These are phyloP conservation scores for Syzygium grande DNA, from an alignment of 345 rosid genomes.

Conservation along the genomic window DNA sequence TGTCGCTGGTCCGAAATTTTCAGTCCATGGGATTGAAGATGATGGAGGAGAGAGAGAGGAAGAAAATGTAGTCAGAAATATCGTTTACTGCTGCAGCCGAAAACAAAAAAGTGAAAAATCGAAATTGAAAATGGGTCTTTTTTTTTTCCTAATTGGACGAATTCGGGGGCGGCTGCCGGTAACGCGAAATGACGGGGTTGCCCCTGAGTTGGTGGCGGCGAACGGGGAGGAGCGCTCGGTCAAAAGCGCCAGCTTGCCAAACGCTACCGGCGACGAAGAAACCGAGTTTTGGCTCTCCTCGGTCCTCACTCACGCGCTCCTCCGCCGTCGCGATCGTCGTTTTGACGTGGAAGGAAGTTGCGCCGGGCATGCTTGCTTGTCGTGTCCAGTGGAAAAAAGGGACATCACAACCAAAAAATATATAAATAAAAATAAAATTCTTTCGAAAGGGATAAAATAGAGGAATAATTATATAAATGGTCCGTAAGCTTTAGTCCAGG, in stretches of 20 bases:
- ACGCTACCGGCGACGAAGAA: background rate
- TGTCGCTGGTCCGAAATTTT: no score
- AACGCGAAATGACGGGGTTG: background rate
- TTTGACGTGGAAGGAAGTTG: background rate
- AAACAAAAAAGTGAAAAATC: background rate
- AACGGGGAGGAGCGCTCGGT: background rate
- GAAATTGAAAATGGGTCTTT: background rate
- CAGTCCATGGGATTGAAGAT: background rate
- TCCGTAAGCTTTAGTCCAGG: background rate
- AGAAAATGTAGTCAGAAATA: background rate
- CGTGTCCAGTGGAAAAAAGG: background rate
- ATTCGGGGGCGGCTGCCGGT: background rate
- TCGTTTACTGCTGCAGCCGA: background rate
- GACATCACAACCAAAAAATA: background rate
- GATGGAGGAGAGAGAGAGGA: fast-evolving
- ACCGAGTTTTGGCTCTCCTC: background rate
- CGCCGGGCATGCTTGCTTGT: background rate
- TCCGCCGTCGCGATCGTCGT: background rate
- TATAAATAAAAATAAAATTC: background rate
- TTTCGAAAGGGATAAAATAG: background rate
- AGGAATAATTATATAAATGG: fast-evolving
- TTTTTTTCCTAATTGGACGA: background rate
- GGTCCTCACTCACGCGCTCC: background rate
- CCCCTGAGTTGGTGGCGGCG: background rate
- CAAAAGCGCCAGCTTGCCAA: background rate